Evolutionary conservation across 768 basidiomycete genomes (phyloP).

Genomic region (Suillus subluteus): DNA sequence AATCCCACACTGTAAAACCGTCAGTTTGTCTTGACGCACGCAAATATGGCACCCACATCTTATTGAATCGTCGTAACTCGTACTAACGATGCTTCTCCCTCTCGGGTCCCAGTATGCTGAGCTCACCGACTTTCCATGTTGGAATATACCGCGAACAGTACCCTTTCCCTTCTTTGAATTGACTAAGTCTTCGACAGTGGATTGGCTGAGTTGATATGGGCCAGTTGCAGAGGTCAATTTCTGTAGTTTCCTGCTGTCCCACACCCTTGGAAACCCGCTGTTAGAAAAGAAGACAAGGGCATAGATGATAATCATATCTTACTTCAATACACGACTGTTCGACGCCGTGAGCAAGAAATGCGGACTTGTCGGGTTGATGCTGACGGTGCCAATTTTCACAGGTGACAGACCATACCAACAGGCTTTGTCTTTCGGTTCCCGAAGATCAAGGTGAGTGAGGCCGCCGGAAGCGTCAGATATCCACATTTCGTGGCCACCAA

Average conservation of each 20-base stretch:
- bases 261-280: conserved; percentile 52
- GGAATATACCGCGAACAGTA: conserved; percentile 63
- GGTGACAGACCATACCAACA: conserved; percentile 69
- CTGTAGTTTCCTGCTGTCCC: conserved; percentile 75
- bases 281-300: not conserved
- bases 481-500: conserved; percentile 81
- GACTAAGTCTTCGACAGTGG: conserved; percentile 51
- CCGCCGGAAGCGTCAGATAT: conserved; percentile 76
- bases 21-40: conserved; percentile 16
- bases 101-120: conserved; percentile 87
- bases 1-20: conserved; percentile 69
- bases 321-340: conserved; percentile 76
- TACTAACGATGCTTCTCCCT: conserved; percentile 79
- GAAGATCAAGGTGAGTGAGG: conserved; percentile 75
- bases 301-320: conserved; percentile 22
- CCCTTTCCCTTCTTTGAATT: conserved; percentile 56
- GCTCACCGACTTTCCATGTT: conserved; percentile 76
- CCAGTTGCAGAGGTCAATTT: conserved; percentile 34
- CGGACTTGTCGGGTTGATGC: conserved; percentile 73
- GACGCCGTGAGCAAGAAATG: conserved; percentile 75
- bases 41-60: conserved; percentile 52
- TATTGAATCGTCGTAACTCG: conserved; percentile 80
- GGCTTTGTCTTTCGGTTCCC: conserved; percentile 57
- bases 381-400: conserved; percentile 78
- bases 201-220: conserved; percentile 39